phyloP scores from a whole-genome alignment of 495 filamentous ascomycete species.

The Podospora pseudoanserina region DNA sequence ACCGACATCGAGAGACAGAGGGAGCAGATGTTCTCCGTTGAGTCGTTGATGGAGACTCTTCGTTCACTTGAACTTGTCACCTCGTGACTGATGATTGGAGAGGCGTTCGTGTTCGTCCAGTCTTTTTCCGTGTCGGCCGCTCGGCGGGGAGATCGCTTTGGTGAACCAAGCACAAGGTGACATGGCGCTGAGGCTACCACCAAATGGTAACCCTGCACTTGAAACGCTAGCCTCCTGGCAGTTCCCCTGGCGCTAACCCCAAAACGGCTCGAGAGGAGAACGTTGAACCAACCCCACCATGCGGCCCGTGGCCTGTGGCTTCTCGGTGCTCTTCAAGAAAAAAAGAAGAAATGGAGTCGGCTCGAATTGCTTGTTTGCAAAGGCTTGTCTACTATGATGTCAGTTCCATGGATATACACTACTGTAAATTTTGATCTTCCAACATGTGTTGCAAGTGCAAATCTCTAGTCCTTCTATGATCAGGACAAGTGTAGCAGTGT shows the following conservation, averaged over 20 bases:
- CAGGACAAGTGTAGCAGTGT: too few relatives aligned
- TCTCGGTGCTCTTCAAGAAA: not conserved
- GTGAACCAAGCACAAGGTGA: not conserved
- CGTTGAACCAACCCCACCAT: not conserved
- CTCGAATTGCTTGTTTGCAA: not conserved
- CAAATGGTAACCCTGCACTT: constrained; percentile 24
- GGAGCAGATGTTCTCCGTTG: not conserved
- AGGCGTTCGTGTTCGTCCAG: constrained; percentile 6
- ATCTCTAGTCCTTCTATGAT: not conserved
- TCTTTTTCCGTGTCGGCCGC: constrained; percentile 1
- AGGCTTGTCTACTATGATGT: not conserved
- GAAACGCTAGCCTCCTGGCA: constrained; percentile 20
- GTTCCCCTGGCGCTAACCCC: constrained; percentile 18
- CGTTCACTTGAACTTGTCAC: not conserved
- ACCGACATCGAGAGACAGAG: not conserved
- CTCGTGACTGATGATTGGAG: not conserved
- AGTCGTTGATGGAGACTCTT: not conserved
- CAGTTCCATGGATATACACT: not conserved
- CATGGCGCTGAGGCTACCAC: constrained; percentile 12
- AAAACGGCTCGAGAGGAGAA: constrained; percentile 9
- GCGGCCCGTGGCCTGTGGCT: not conserved
- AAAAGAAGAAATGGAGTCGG: constrained; percentile 4
- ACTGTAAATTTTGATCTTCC: too few relatives aligned
- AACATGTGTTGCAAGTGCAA: too few relatives aligned
- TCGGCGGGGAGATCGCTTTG: not conserved